Evolutionary conservation across 192 early-diverging fungal species (phyloP).

Genomic region (Coemansia sp.): DNA sequence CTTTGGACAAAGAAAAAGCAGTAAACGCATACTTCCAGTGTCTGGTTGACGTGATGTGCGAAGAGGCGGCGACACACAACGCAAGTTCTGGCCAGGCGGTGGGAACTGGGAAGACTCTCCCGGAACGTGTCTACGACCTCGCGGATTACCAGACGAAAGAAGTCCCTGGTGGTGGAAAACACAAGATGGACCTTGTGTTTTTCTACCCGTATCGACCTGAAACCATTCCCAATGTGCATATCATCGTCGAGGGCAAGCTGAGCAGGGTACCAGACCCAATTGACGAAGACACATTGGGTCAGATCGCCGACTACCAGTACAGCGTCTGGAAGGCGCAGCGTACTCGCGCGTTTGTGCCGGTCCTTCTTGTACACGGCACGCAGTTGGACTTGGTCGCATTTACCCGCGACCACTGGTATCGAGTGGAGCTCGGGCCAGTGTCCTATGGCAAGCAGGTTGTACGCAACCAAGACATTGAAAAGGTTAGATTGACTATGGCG

Average conservation of each 20-base stretch:
- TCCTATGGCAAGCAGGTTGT: background rate
- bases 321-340: constrained; percentile 9
- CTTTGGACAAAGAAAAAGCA: background rate
- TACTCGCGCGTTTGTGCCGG: constrained; percentile 15
- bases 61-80: background rate
- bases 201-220: background rate
- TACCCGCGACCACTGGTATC: background rate
- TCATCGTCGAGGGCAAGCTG: background rate
- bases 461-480: background rate
- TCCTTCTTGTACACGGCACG: background rate
- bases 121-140: background rate
- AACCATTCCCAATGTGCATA: background rate
- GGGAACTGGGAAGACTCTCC: background rate
- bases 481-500: background rate
- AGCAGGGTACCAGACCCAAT: background rate
- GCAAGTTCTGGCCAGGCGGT: background rate
- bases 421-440: background rate
- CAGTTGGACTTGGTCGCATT: background rate
- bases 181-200: background rate
- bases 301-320: constrained; percentile 5
- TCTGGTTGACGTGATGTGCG: background rate
- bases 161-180: background rate
- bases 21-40: background rate
- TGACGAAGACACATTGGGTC: background rate
- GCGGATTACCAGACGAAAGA: background rate